Evolutionary conservation across 2,329 filamentous ascomycete genomes (phyloP).

Genomic region (Westerdykella aurantiaca): DNA sequence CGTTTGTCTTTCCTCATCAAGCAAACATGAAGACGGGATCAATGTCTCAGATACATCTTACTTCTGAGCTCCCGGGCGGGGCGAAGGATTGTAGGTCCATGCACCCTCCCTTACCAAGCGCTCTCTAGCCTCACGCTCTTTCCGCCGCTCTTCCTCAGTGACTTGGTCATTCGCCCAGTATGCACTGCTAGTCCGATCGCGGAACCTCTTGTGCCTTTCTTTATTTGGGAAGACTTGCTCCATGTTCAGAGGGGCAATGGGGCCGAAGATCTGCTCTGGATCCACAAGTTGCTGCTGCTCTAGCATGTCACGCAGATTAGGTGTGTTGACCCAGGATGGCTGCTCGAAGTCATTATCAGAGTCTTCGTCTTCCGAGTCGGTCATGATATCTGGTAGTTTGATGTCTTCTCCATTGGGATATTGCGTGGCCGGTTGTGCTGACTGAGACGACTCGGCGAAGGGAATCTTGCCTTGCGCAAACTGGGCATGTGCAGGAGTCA

Average conservation of each 20-base stretch:
- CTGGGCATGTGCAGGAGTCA: conserved; percentile 50
- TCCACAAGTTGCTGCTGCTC: conserved; percentile 80
- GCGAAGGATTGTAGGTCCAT: conserved; percentile 51
- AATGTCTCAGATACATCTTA: background rate
- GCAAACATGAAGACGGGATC: background rate
- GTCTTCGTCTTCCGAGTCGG: conserved; percentile 86
- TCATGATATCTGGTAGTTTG: conserved; percentile 89
- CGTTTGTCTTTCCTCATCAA: background rate
- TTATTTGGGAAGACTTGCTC: conserved; percentile 82
- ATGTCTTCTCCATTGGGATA: conserved; percentile 88
- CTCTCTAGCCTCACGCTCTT: conserved; percentile 73
- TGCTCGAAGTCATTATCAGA: conserved; percentile 59
- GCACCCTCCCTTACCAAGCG: conserved; percentile 75
- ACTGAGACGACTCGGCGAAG: conserved; percentile 63
- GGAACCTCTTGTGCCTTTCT: conserved; percentile 81
- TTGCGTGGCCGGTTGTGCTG: conserved; percentile 64
- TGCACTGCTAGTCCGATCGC: conserved; percentile 84
- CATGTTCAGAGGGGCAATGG: conserved; percentile 82
- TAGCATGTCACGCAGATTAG: conserved; percentile 70
- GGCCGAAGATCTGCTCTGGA: conserved; percentile 79
- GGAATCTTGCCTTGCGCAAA: conserved; percentile 84
- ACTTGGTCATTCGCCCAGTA: conserved; percentile 85
- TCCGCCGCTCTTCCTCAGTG: conserved; percentile 80
- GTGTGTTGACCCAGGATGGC: conserved; percentile 83
- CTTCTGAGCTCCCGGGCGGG: conserved; percentile 12